phyloP scores from a whole-genome alignment of 305 asterid species.

The Galium porrigens region DNA sequence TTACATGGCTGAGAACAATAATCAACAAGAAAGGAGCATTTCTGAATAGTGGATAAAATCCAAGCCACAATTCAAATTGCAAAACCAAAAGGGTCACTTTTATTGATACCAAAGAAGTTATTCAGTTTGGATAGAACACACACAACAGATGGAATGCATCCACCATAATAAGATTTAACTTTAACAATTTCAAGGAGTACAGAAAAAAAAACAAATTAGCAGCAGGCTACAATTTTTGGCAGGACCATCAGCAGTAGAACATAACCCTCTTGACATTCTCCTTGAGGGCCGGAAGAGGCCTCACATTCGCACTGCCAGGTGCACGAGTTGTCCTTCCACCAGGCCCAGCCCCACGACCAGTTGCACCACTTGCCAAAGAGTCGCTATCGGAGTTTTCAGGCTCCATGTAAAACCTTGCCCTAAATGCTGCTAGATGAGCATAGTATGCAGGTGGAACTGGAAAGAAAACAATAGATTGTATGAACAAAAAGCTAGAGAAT shows the following conservation, averaged over 20 bases:
- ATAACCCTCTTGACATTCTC: constrained; percentile 81
- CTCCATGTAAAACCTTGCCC: constrained; percentile 91
- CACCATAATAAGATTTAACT: no score
- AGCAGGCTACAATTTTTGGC: background rate
- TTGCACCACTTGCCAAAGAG: constrained; percentile 49
- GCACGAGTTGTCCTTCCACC: constrained; percentile 40
- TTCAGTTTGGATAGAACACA: background rate
- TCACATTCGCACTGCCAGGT: constrained; percentile 48
- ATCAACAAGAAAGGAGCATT: no score
- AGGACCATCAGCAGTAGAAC: constrained; percentile 56
- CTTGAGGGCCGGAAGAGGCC: constrained; percentile 79
- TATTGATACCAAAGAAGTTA: no score
- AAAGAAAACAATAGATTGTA: background rate
- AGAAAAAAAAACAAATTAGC: background rate
- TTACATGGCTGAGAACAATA: no score
- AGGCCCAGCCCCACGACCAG: constrained; percentile 23
- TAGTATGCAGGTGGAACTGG: constrained; percentile 95
- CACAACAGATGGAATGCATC: no score
- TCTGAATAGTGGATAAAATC: no score
- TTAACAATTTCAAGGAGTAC: background rate
- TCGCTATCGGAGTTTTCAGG: constrained; percentile 75
- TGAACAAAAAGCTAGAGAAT: background rate
- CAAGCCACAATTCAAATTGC: no score
- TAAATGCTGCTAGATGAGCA: constrained; percentile 89
- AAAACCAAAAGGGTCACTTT: no score